A percentile compares a stretch with the other conserved stretches of the same genome.
phyloP scores from a whole-genome alignment of 208 protist species.

The Leishmania amazonensis region DNA sequence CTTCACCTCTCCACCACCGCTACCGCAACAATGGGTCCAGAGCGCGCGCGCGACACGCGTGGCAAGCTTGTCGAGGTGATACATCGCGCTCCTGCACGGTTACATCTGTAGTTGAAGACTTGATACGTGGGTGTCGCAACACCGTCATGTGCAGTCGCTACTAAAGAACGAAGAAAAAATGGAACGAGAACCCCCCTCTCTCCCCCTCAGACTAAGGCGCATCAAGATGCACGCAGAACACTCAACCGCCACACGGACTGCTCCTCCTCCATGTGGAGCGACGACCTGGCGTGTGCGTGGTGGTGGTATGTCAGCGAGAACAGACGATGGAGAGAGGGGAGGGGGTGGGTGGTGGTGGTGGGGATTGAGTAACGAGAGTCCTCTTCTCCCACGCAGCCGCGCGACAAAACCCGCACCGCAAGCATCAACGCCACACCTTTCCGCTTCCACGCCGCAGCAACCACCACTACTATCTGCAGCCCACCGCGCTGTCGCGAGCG shows the following conservation, averaged over 20 bases:
- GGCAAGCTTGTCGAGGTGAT: background rate
- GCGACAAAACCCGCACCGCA: background rate
- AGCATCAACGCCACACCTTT: background rate
- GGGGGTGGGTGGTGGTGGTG: no score
- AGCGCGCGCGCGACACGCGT: background rate
- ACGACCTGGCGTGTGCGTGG: background rate
- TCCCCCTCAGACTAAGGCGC: background rate
- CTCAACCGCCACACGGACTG: background rate
- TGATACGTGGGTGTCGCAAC: background rate
- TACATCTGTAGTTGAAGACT: background rate
- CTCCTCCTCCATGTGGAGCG: background rate
- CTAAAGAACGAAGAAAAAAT: background rate
- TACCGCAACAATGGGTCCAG: background rate
- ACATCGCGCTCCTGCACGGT: background rate
- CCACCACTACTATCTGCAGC: background rate
- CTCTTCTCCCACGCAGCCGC: background rate
- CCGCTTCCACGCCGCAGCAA: background rate
- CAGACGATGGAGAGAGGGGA: background rate
- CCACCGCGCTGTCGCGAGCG: background rate
- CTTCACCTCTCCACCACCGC: background rate
- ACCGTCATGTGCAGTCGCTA: background rate
- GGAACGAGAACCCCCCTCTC: background rate
- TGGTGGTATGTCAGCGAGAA: background rate
- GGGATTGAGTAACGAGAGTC: background rate
- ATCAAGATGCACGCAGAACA: background rate